Evolutionary conservation across 768 basidiomycete genomes (phyloP).

Genomic region (Russula abietina): DNA sequence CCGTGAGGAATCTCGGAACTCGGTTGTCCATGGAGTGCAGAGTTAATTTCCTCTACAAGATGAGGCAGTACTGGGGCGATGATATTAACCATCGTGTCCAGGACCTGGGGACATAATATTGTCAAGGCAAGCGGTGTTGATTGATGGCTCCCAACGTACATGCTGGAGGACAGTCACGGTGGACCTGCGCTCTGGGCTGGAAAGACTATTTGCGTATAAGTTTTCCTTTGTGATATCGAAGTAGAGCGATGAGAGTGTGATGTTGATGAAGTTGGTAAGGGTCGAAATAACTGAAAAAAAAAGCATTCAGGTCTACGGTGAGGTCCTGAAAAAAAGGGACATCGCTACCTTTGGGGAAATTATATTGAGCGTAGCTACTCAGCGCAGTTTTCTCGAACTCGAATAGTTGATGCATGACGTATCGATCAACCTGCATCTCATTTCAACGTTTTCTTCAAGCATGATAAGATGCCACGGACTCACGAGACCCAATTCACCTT

Average conservation of each 20-base stretch:
- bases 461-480: constrained; percentile 27
- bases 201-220: constrained; percentile 63
- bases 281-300: constrained; percentile 55
- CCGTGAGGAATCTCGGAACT: constrained; percentile 27
- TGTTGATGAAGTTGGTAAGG: constrained; percentile 71
- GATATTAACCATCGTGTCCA: constrained; percentile 60
- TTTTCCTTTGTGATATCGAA: constrained; percentile 89
- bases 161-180: constrained; percentile 67
- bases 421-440: constrained; percentile 62
- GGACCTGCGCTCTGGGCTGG: constrained; percentile 51
- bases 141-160: constrained; percentile 42
- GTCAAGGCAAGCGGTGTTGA: not conserved
- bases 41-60: constrained; percentile 82
- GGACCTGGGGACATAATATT: constrained; percentile 39
- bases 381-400: constrained; percentile 61
- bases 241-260: constrained; percentile 84
- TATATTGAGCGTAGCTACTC: constrained; percentile 63
- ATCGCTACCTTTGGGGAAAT: constrained; percentile 72
- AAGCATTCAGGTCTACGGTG: constrained; percentile 9
- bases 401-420: constrained; percentile 80
- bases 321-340: not conserved
- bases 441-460: constrained; percentile 12
- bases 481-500: constrained; percentile 58
- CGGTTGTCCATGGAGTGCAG: constrained; percentile 27
- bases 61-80: constrained; percentile 87